These are phyloP conservation scores for Gypsophila paniculata DNA, from an alignment of 179 eudicot species.

Conservation along the genomic window DNA sequence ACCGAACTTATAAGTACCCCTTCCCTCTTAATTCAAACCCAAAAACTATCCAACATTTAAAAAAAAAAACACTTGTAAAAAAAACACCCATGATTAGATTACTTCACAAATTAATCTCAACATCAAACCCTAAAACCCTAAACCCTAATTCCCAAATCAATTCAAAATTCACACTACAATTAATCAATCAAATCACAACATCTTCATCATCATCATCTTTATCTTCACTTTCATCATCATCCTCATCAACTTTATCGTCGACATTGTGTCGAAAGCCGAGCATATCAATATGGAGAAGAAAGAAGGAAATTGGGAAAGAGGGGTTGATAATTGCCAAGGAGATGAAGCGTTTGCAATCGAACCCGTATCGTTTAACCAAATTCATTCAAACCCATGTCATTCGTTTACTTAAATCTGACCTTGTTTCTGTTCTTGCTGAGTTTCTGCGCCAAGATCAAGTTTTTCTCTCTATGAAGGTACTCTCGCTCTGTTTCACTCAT, in stretches of 20 bases:
- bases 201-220: background rate
- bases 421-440: constrained; percentile 15
- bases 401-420: constrained; percentile 14
- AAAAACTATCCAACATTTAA: too few relatives aligned
- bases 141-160: background rate
- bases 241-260: background rate
- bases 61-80: background rate
- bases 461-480: constrained; percentile 72
- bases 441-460: constrained; percentile 77
- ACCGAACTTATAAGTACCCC: too few relatives aligned
- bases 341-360: constrained; percentile 67
- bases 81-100: background rate
- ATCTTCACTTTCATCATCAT: background rate
- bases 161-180: background rate
- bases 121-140: background rate
- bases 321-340: constrained; percentile 77
- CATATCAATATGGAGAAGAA: constrained; percentile 89
- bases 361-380: constrained; percentile 57
- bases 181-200: constrained; percentile 1
- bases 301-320: constrained; percentile 88
- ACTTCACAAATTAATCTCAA: background rate
- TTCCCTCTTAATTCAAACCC: too few relatives aligned
- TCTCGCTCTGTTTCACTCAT: too few relatives aligned
- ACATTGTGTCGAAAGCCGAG: constrained; percentile 7
- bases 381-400: constrained; percentile 33